phyloP scores from a whole-genome alignment of 495 filamentous ascomycete genomes.

The Lasiosphaeria hispida region DNA sequence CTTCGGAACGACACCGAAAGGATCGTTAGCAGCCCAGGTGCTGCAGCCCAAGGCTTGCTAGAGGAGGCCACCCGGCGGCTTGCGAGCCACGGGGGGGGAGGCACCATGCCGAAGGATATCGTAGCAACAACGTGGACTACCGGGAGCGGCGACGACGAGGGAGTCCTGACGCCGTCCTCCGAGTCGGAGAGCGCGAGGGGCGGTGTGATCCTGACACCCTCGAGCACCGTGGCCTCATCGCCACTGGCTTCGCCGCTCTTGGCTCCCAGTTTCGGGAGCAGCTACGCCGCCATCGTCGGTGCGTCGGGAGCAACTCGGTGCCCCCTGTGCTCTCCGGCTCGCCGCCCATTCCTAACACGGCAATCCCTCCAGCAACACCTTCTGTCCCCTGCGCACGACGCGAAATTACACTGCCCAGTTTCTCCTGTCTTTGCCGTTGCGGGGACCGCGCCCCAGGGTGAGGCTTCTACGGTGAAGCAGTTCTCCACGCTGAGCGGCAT shows the following conservation, averaged over 20 bases:
- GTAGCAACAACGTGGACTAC: no score
- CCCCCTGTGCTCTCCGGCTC: neutral
- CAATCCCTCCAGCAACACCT: slow-evolving; percentile 4
- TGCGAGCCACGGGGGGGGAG: no score
- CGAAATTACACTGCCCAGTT: slow-evolving; percentile 2
- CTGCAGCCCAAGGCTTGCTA: neutral
- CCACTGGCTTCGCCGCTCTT: slow-evolving; percentile 6
- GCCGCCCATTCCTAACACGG: slow-evolving; percentile 1
- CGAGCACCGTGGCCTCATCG: neutral
- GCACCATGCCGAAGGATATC: no score
- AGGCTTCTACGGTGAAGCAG: neutral
- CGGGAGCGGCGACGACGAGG: neutral
- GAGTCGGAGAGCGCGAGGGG: slow-evolving; percentile 7
- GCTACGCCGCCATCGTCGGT: neutral
- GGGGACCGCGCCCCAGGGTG: neutral
- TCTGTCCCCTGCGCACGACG: slow-evolving; percentile 2
- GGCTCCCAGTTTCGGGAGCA: neutral
- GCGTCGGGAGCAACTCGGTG: neutral
- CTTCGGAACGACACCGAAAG: slow-evolving; percentile 5
- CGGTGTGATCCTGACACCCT: slow-evolving; percentile 4
- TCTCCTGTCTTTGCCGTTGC: neutral
- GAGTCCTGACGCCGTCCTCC: neutral
- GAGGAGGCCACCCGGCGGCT: neutral
- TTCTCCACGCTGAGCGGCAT: slow-evolving; percentile 4
- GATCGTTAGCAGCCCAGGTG: neutral